Conservation (phyloP, 257 asterid genomes). For the Solanum peruvianum region DNA sequence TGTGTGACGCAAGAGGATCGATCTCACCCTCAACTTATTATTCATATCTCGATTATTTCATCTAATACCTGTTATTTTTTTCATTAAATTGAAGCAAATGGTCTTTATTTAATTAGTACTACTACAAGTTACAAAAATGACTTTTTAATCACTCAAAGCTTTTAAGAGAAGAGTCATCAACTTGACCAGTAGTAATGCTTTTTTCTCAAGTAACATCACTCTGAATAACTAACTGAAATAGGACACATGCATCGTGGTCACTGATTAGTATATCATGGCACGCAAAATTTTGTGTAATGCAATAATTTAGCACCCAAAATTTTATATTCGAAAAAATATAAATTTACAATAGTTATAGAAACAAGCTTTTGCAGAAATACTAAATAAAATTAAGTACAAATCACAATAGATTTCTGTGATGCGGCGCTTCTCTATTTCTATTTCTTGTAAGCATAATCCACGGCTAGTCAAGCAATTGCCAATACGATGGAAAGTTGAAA, state of each 20-base stretch:
- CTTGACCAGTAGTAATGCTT: not conserved
- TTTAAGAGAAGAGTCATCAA: not conserved
- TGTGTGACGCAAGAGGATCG: not conserved
- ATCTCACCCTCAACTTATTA: not conserved
- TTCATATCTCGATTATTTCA: not conserved
- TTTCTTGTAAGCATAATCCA: not conserved
- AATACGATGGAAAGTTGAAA: not conserved
- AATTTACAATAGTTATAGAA: not conserved
- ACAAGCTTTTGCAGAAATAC: not conserved
- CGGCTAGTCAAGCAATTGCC: not conserved
- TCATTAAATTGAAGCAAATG: not conserved
- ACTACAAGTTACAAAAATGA: not conserved
- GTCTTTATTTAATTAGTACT: not conserved
- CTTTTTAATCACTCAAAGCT: not conserved
- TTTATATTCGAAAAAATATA: too few species aligned
- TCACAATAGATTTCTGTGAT: not conserved
- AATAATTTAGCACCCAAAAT: not conserved
- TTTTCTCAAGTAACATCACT: not conserved
- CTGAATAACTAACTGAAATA: not conserved
- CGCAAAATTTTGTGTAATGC: not conserved
- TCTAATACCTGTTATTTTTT: not conserved
- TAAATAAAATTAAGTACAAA: too few species aligned
- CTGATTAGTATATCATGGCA: not conserved
- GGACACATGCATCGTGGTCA: not conserved
- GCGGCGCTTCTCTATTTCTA: not conserved